A percentile compares a stretch with the other conserved stretches of the same genome.
These are phyloP conservation scores for Globisporangium paddicum DNA, from an alignment of 352 stramenopile species.

Conservation along the genomic window DNA sequence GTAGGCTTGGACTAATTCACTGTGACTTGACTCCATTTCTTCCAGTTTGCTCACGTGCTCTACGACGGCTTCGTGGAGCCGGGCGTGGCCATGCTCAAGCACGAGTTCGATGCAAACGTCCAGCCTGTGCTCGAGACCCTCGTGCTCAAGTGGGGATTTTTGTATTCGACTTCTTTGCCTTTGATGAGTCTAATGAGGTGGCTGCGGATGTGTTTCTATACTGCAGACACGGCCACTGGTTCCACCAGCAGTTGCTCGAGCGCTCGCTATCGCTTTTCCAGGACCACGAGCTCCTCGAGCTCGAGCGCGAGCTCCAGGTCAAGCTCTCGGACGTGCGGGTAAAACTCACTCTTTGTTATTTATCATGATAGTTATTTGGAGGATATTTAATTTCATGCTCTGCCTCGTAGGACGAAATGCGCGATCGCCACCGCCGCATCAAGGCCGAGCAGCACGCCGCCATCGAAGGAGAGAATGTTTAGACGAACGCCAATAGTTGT, in stretches of 20 bases:
- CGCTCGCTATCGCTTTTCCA: slow-evolving; percentile 45
- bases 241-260: slow-evolving; percentile 52
- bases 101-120: slow-evolving; percentile 37
- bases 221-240: slow-evolving; percentile 53
- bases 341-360: not conserved
- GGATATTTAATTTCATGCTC: too few species aligned
- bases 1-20: not conserved
- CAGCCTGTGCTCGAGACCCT: slow-evolving; percentile 51
- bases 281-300: slow-evolving; percentile 34
- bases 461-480: slow-evolving; percentile 2
- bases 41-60: slow-evolving; percentile 53
- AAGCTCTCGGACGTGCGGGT: slow-evolving; percentile 43
- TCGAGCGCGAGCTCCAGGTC: slow-evolving; percentile 45
- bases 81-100: slow-evolving; percentile 31
- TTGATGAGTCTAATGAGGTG: too few species aligned
- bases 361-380: too few species aligned
- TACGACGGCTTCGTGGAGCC: slow-evolving; percentile 62
- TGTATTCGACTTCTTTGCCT: too few species aligned
- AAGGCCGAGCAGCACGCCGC: not conserved
- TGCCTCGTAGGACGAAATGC: slow-evolving; percentile 19
- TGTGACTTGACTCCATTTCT: not conserved
- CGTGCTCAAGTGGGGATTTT: slow-evolving; percentile 35
- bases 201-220: too few species aligned
- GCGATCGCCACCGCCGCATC: slow-evolving; percentile 15
- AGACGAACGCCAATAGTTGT: not conserved